A percentile compares a stretch with the other conserved stretches of the same genome.
These are phyloP conservation scores for Olyra latifolia DNA, from an alignment of 176 grass and related monocot genomes.

Conservation along the genomic window DNA sequence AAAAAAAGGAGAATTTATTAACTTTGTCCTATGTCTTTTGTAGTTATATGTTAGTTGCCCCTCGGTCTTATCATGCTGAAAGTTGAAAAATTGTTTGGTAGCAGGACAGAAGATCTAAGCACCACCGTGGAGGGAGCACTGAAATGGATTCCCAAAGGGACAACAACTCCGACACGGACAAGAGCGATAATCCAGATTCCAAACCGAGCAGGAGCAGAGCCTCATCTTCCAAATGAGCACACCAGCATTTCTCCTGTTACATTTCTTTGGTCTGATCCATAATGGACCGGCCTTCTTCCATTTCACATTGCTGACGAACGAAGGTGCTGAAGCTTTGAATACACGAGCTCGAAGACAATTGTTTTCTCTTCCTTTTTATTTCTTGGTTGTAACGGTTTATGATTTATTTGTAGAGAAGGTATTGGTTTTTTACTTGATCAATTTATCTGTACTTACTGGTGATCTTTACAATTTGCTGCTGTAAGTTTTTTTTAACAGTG, in stretches of 20 bases:
- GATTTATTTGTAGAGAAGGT: slow-evolving; percentile 61
- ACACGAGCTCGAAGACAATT: slow-evolving; percentile 28
- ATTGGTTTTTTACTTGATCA: slow-evolving; percentile 36
- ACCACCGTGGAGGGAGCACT: slow-evolving; percentile 46
- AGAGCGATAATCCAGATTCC: slow-evolving; percentile 75
- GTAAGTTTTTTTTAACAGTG: slow-evolving; percentile 42
- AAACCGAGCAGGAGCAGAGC: slow-evolving; percentile 55
- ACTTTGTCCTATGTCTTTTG: not conserved
- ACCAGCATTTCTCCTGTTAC: not conserved
- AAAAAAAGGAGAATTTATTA: not conserved
- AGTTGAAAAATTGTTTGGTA: slow-evolving; percentile 2
- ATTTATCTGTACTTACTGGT: slow-evolving; percentile 32
- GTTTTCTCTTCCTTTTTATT: slow-evolving; percentile 1
- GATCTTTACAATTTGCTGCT: slow-evolving; percentile 41
- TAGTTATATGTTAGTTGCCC: not conserved
- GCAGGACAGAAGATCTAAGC: slow-evolving; percentile 69
- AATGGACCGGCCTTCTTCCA: not conserved
- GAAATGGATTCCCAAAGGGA: slow-evolving; percentile 78
- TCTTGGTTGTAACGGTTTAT: slow-evolving; percentile 33
- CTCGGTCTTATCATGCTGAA: not conserved
- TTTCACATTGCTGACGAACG: slow-evolving; percentile 41
- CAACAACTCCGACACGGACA: slow-evolving; percentile 78
- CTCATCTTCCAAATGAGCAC: slow-evolving; percentile 50
- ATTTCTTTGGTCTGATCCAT: slow-evolving; percentile 25
- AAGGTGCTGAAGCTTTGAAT: slow-evolving; percentile 24